Evolutionary conservation across 192 early-diverging fungal genomes (phyloP), one percentile per base, ranked within the genome.

Genomic region (Backusella macrospora): DNA sequence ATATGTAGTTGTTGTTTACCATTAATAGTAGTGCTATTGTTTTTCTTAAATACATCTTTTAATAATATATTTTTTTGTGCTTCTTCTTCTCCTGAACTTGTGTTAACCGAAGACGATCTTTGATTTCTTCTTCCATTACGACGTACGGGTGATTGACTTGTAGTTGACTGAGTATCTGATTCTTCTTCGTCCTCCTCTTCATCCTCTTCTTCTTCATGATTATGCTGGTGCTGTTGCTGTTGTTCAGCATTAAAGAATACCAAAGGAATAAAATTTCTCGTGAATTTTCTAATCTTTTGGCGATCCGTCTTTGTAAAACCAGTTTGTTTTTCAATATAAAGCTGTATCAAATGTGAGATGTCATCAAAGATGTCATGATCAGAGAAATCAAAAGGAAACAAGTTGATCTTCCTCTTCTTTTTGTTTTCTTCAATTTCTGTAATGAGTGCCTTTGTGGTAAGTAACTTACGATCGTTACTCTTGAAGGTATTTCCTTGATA

Each of bases 401-500:
- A 34, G 29, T 34, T 2, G 29, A 34, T 34, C 29, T 34, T 91
- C 42, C 93, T 87, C 95, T 14, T 85, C 85, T 42, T 93, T 86
- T 42, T 94, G 69, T 7, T 84, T 34, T 34, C 83, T 74, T 99
- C 98, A 46, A 99, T 96, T 72, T 99, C 96, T 45, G 87, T 75
- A 0, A 95, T 77, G 40, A 97, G 86, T 3, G 87, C 82, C 82
- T 97, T 97, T 65, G 85, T 76, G n/a, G 88, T 86, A 37, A 93
- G 88, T 15, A 77, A 86, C 65, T 94, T 94, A 68, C 91, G 89
- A 81, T 99, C 98, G 14, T 87, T 83, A 1, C 85, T 76, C 77
- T 97, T 98, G 83, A 98, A 96, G 6, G 86, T 88, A 63, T 93
- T 87, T 3, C 96, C 94, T 78, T 97, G 95, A 81, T 98, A 93